Evolutionary conservation across 495 filamentous ascomycete genomes (phyloP).

Genomic region (Penicillium ochrochloron): DNA sequence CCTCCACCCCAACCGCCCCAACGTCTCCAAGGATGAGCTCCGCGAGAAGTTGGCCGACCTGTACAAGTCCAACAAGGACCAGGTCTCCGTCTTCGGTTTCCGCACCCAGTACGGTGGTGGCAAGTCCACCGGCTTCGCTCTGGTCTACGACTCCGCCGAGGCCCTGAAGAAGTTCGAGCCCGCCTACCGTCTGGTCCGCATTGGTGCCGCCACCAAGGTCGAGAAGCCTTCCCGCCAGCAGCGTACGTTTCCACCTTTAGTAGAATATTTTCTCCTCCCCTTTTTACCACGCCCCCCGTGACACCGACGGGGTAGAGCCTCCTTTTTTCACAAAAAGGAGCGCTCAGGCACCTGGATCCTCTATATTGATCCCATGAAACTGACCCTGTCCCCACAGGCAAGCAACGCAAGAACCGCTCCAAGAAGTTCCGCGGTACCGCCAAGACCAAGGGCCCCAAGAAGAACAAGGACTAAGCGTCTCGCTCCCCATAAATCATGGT

Average conservation of each 20-base stretch:
- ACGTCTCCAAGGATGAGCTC: constrained; percentile 99
- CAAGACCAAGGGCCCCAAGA: constrained; percentile 84
- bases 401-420: constrained; percentile 99
- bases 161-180: constrained; percentile 99
- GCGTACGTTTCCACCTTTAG: constrained; percentile 68
- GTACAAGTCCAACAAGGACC: constrained; percentile 97
- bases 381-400: constrained; percentile 66
- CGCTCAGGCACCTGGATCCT: not conserved
- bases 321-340: not conserved
- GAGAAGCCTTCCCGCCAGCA: constrained; percentile 98
- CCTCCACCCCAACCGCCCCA: constrained; percentile 97
- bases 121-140: constrained; percentile 98
- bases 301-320: constrained; percentile 11
- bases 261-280: not conserved
- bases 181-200: constrained; percentile 91
- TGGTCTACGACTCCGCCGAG: constrained; percentile 96
- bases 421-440: constrained; percentile 98
- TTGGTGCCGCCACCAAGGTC: constrained; percentile 87
- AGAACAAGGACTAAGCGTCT: constrained; percentile 59
- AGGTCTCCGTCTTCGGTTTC: constrained; percentile 96
- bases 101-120: constrained; percentile 98
- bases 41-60: constrained; percentile 89
- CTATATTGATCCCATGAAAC: constrained; percentile 8
- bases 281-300: constrained; percentile 9
- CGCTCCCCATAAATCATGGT: constrained; percentile 26